Evolutionary conservation across 2,329 filamentous ascomycete genomes (phyloP).

Genomic region (Apiospora kogelbergensis): DNA sequence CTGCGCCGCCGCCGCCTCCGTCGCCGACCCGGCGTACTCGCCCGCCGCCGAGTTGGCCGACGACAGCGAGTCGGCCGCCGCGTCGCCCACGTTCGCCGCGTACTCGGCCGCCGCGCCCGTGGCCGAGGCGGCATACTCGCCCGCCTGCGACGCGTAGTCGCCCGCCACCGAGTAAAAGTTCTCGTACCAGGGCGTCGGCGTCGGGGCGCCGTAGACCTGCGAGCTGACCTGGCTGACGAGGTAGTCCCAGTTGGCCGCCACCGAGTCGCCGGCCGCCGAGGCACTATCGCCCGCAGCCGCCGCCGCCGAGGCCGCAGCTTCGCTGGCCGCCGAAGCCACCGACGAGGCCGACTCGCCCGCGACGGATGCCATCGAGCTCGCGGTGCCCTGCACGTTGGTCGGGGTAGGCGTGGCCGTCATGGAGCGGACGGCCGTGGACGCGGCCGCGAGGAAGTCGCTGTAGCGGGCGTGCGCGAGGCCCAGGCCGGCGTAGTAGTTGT

Average conservation of each 20-base stretch:
- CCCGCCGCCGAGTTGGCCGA: slow-evolving; percentile 36
- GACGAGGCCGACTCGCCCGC: slow-evolving; percentile 47
- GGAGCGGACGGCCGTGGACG: slow-evolving; percentile 66
- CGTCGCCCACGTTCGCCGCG: slow-evolving; percentile 31
- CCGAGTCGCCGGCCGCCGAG: slow-evolving; percentile 37
- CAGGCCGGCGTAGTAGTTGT: slow-evolving; percentile 74
- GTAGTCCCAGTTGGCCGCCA: slow-evolving; percentile 58
- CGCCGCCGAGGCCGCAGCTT: slow-evolving; percentile 49
- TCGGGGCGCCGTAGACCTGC: slow-evolving; percentile 69
- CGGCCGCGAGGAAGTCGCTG: slow-evolving; percentile 70
- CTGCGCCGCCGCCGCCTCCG: slow-evolving; percentile 51
- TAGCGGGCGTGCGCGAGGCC: slow-evolving; percentile 79
- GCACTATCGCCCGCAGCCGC: slow-evolving; percentile 47
- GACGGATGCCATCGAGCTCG: slow-evolving; percentile 45
- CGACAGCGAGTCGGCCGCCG: slow-evolving; percentile 26
- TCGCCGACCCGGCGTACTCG: slow-evolving; percentile 22
- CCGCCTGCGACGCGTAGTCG: slow-evolving; percentile 28
- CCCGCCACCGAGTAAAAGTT: slow-evolving; percentile 41
- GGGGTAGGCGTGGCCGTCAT: slow-evolving; percentile 60
- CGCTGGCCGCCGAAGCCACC: slow-evolving; percentile 44
- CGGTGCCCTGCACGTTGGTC: slow-evolving; percentile 50
- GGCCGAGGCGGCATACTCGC: slow-evolving; percentile 60
- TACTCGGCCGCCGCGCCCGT: slow-evolving; percentile 42
- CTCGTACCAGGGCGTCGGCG: slow-evolving; percentile 57
- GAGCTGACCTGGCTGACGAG: slow-evolving; percentile 65